A percentile compares a stretch with the other conserved stretches of the same genome.
Evolutionary conservation across 1,284 basidiomycete species (phyloP).

Genomic region (Trametes versicolor): DNA sequence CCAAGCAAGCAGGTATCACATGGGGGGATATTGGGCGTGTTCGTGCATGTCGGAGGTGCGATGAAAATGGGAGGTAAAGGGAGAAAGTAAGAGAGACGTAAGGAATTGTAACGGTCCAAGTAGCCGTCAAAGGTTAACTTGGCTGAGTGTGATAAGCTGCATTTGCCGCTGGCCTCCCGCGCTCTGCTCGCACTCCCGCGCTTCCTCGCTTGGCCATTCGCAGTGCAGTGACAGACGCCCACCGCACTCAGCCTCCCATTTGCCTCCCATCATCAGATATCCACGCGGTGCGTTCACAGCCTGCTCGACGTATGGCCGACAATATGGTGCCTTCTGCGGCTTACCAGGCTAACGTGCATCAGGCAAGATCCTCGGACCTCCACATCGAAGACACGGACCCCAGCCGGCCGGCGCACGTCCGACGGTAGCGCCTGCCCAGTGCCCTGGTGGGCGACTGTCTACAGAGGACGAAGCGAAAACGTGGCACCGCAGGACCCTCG

Average conservation of each 20-base stretch:
- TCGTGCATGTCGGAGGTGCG: neutral
- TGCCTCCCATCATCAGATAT: conserved; percentile 17
- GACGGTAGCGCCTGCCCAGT: neutral
- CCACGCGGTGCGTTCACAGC: conserved; percentile 4
- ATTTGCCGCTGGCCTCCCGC: too few species aligned
- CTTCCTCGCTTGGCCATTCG: neutral
- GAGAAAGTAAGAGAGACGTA: neutral
- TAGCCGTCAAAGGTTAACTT: neutral
- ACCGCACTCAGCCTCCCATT: neutral
- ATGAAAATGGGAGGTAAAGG: neutral
- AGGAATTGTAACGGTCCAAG: conserved; percentile 1
- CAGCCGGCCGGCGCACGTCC: neutral
- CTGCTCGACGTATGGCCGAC: neutral
- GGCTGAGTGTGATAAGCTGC: neutral
- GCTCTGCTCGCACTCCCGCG: conserved; percentile 5
- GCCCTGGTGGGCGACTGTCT: neutral
- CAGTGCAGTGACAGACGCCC: conserved; percentile 2
- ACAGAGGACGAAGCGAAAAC: neutral
- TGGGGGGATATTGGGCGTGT: neutral
- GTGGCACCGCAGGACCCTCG: conserved; percentile 19
- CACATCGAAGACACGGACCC: conserved; percentile 2
- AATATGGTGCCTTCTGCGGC: conserved; percentile 2
- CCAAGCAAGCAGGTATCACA: neutral
- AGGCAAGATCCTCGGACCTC: neutral
- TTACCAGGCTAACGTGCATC: conserved; percentile 1